Conservation (phyloP, 208 protist genomes). For the Acanthamoeba divionensis region DNA sequence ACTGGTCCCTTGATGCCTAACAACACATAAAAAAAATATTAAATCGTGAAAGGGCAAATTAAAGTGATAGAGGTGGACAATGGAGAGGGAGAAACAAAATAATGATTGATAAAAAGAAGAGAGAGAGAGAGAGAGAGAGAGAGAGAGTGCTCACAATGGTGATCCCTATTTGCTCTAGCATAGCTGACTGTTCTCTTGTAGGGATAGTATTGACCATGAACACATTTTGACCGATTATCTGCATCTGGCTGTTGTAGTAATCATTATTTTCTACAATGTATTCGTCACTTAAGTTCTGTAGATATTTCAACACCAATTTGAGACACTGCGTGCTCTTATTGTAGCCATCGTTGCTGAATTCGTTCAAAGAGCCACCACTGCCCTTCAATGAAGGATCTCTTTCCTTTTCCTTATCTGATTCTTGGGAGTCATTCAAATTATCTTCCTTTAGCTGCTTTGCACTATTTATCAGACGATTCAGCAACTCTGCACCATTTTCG, state of each 20-base stretch:
- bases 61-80: too few species aligned
- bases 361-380: background rate
- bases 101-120: background rate
- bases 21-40: background rate
- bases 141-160: background rate
- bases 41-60: background rate
- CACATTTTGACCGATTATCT: background rate
- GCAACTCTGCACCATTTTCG: background rate
- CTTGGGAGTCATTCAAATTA: background rate
- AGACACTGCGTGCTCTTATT: background rate
- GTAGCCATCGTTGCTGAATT: background rate
- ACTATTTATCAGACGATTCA: background rate
- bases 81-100: too few species aligned
- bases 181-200: background rate
- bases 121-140: background rate
- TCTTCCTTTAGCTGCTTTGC: background rate
- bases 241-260: background rate
- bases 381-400: too few species aligned
- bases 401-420: background rate
- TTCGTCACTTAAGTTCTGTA: background rate
- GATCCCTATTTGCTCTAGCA: background rate
- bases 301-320: background rate
- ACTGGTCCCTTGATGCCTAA: background rate
- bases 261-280: background rate
- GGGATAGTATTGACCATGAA: background rate